Base-by-base conservation (phyloP, 139 green algal species). In the Chlamydomonas applanata region DNA sequence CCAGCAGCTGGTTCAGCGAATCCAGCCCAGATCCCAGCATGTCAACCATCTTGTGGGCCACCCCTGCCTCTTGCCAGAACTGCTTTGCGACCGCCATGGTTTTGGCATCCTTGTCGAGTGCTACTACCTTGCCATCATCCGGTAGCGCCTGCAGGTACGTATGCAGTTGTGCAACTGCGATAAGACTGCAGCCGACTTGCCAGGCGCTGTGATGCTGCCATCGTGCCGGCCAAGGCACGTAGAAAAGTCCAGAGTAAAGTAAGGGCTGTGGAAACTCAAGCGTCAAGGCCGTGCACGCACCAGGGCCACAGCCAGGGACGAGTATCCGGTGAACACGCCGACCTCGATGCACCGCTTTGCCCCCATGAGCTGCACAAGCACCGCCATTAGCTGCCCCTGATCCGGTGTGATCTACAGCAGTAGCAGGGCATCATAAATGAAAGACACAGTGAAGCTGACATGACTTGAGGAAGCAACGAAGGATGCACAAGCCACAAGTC, bases 301-400 rank as follows among this genome's bases (percentile, higher is more conserved):
- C 76, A 92, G 56, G 0, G 92, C 91, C 27, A 96, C 85, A 19
- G 85, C 86, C 7, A 90, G 71, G 0, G 91, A 89, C 0, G 86
- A 94, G 83, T 97, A 97, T 2, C 94, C 95, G 1, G 95, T 98
- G 86, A 96, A 98, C 0, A 94, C 86, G 27, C 86, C 83, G 49
- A 94, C 79, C 69, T 94, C 89, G 24, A 96, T 84, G 13, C 85
- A 79, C 1, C 75, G 56, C 30, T 24, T 61, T 0, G 80, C 91
- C 0, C 86, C 78, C 16, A 89, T 79, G 19, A 92, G 62, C 69
- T 89, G 63, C 35, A 93, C 82, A 29, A 97, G 84, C 81, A 93
- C 79, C 0, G 66, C 67, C 73, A 98, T 66, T 40, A 97, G 88
- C 24, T 79, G 65, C 0, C 90, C 93, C 77, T 97, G 92, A 79